phyloP scores from a whole-genome alignment of 1,284 basidiomycete genomes.

The Boletus sp. region DNA sequence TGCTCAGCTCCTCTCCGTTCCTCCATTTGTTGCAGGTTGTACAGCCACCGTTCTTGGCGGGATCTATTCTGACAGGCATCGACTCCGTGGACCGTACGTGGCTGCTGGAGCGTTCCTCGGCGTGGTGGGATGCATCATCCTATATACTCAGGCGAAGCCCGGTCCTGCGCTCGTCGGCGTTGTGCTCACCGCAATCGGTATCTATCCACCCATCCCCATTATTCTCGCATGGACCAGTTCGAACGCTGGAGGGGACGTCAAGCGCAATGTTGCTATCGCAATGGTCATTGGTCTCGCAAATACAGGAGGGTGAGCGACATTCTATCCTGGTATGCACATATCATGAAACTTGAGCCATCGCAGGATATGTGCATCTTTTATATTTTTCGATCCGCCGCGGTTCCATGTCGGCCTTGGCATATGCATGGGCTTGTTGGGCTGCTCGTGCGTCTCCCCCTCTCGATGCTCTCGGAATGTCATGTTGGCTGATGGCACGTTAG shows the following conservation, averaged over 20 bases:
- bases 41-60: constrained; percentile 37
- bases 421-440: constrained; percentile 30
- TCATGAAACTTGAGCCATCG: neutral
- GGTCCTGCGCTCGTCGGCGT: constrained; percentile 45
- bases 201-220: constrained; percentile 48
- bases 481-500: constrained; percentile 19
- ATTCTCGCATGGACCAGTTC: constrained; percentile 51
- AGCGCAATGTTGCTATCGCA: constrained; percentile 48
- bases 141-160: constrained; percentile 36
- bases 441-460: constrained; percentile 28
- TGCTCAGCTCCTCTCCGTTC: constrained; percentile 54
- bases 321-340: neutral
- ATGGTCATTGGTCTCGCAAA: constrained; percentile 54
- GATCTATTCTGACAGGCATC: constrained; percentile 39
- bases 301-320: constrained; percentile 42
- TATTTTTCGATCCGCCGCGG: constrained; percentile 43
- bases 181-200: constrained; percentile 47
- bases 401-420: constrained; percentile 46
- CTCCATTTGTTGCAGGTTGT: constrained; percentile 43
- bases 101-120: constrained; percentile 34
- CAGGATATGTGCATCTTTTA: constrained; percentile 42
- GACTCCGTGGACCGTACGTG: constrained; percentile 43
- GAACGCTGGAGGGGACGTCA: constrained; percentile 53
- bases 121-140: constrained; percentile 41
- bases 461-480: neutral